A percentile compares a stretch with the other conserved stretches of the same genome.
Conservation (phyloP, 2,329 filamentous ascomycete genomes). For the Lasiodiplodia gonubiensis region DNA sequence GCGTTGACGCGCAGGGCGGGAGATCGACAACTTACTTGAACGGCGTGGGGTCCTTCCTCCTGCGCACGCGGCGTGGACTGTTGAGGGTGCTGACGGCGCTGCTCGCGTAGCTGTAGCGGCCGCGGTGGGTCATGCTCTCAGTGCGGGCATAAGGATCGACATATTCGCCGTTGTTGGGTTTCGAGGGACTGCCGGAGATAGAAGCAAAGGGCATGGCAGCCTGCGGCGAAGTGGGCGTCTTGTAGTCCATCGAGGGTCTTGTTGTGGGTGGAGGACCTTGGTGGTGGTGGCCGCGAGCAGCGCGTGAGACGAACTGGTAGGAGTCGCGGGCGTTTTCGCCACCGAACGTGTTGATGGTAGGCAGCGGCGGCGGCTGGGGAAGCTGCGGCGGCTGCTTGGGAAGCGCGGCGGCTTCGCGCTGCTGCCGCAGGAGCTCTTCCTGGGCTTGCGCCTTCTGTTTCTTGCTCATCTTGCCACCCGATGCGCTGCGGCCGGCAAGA, state of each 20-base stretch:
- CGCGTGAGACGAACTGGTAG: constrained; percentile 65
- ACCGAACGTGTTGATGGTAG: constrained; percentile 63
- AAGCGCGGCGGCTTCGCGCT: constrained; percentile 61
- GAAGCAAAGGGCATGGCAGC: constrained; percentile 29
- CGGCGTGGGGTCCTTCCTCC: constrained; percentile 95
- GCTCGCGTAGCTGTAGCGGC: constrained; percentile 94
- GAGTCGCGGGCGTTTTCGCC: constrained; percentile 68
- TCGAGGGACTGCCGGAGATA: constrained; percentile 21
- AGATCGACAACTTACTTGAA: constrained; percentile 79
- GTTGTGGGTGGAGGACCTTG: constrained; percentile 1
- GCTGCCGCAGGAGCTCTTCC: constrained; percentile 61
- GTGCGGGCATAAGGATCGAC: constrained; percentile 79
- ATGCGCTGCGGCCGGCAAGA: constrained; percentile 36
- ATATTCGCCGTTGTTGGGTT: constrained; percentile 57
- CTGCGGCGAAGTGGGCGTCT: constrained; percentile 49
- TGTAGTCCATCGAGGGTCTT: constrained; percentile 42
- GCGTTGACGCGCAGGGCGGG: neutral
- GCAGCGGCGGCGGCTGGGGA: constrained; percentile 54
- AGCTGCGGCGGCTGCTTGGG: constrained; percentile 66
- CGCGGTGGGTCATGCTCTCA: constrained; percentile 96
- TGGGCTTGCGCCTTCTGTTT: constrained; percentile 58
- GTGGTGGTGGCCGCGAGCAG: constrained; percentile 47
- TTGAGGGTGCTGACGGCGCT: constrained; percentile 90
- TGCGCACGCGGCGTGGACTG: constrained; percentile 86
- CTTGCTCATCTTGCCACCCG: constrained; percentile 58